Base-by-base conservation (phyloP, 257 asterid genomes). In the Solanum neorickii region DNA sequence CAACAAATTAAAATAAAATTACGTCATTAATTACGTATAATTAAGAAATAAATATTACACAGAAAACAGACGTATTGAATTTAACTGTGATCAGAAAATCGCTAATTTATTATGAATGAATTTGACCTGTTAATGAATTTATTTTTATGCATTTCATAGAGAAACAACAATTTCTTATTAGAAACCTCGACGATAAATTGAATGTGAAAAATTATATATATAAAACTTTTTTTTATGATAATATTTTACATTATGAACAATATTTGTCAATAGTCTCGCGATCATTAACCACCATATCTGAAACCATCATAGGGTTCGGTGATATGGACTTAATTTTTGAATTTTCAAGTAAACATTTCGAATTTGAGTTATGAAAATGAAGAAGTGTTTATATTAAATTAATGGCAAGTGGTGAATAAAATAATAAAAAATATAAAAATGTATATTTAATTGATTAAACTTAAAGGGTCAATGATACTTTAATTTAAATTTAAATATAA, bases 401-500 rank as follows among this genome's bases (percentile, higher is more conserved):
- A 73, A 3, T 4, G 5, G 10, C 7, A 46, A 47, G 65, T 73
- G 29, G 25, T 23, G 11, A 42, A 77, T 77, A 15, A 9, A 25
- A 27, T 80, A 80, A 47, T 47, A 27, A 80, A 33, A 4, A 29
- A 21, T 27, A 47, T 8, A 47, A 5, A 27, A 4, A 27, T 9
- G 8, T 44, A 47, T 27, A 80, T 29, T 16, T 47, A 80, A 47
- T 80, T 80, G 25, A 47, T 47, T 70, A 70, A 31, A 70, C 77
- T 70, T 70, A 31, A 31, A 70, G 80, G 89, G 77, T 82, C 47
- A 86, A 80, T 46, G 49, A 46, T 87, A n/a, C 83, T 49, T 84
- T 49, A 5, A 49, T 47, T 47, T 49, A 12, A 5, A 49, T 14
- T 47, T 49, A 12, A 65, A 66, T 74, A 86, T 33, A 52, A 66